These are phyloP conservation scores for Evernia prunastri DNA, from an alignment of 495 filamentous ascomycete genomes.

Conservation along the genomic window DNA sequence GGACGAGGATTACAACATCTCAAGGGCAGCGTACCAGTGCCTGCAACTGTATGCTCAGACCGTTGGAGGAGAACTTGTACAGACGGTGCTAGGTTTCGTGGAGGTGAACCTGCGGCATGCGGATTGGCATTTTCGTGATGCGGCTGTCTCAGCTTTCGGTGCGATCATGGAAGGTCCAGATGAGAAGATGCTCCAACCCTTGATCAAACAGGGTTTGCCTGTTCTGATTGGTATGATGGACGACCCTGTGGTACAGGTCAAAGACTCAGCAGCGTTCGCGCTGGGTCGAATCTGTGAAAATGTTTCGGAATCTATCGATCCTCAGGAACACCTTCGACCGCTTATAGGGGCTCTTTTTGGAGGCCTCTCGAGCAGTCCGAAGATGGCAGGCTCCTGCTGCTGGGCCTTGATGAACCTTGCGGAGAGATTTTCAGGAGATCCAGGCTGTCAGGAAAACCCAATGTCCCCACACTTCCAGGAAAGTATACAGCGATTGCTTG, in stretches of 20 bases:
- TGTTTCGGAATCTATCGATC: slow-evolving; percentile 82
- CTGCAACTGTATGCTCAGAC: slow-evolving; percentile 91
- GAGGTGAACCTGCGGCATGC: slow-evolving; percentile 83
- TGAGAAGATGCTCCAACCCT: slow-evolving; percentile 74
- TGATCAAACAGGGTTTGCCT: slow-evolving; percentile 88
- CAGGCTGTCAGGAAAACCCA: slow-evolving; percentile 69
- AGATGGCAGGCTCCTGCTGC: slow-evolving; percentile 97
- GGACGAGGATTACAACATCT: slow-evolving; percentile 95
- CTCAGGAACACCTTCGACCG: slow-evolving; percentile 67
- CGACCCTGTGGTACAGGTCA: slow-evolving; percentile 78
- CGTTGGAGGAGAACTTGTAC: slow-evolving; percentile 72
- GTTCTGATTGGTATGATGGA: slow-evolving; percentile 96
- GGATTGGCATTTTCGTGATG: slow-evolving; percentile 90
- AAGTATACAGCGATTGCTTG: slow-evolving; percentile 76
- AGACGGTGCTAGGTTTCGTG: slow-evolving; percentile 79
- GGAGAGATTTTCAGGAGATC: slow-evolving; percentile 83
- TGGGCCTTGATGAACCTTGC: slow-evolving; percentile 99
- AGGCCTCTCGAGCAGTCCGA: slow-evolving; percentile 82
- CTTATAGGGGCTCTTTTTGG: slow-evolving; percentile 85
- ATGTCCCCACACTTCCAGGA: slow-evolving; percentile 88
- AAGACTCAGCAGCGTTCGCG: slow-evolving; percentile 95
- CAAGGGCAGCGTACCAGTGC: slow-evolving; percentile 93
- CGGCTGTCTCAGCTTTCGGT: slow-evolving; percentile 95
- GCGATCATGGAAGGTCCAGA: slow-evolving; percentile 99
- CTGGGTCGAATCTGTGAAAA: slow-evolving; percentile 92